Base-by-base conservation (phyloP, 2,329 filamentous ascomycete species). In the Trematosphaeria pertusa region DNA sequence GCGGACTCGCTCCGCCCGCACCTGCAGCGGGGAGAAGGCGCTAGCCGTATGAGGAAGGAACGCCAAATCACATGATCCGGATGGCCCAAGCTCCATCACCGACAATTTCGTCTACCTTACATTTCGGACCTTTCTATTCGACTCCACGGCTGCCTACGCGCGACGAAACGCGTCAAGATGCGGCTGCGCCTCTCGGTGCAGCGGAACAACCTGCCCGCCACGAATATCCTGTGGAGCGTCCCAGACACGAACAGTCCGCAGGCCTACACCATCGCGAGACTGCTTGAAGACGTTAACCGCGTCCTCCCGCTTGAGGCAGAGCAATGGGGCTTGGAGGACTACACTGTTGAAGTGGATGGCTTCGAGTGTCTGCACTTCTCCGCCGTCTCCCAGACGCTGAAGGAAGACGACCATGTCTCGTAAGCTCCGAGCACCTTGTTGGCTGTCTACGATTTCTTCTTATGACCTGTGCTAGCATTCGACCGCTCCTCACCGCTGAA, bases 311-410 rank as follows among this genome's bases (percentile, higher is more conserved):
- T 97, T 0, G 91, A 96, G 74, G 85, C 86, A 46, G 80, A 80
- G 31, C 79, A 91, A 49, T 96, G 91, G 90, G 91, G 90, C 0
- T 74, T 96, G 3, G 92, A 97, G 63, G 90, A 97, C 67, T 97
- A 97, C 70, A 83, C 83, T 7, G 89, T 96, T 21, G 89, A 95
- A 71, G 79, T 96, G 3, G 76, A 73, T 14, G 85, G 82, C 35
- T 97, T 89, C 57, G 93, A 97, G 73, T 94, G 90, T 61, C 74
- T 97, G 46, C 93, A 97, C 73, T 97, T 90, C 62, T 87, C 90
- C 67, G 78, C 82, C 15, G 81, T 96, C 5, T 77, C 79, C 11
- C 80, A 81, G 34, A 77, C 94, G 8, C 76, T 96, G 47, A 87
- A 89, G 58, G 87, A 93, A 40, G 91, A 94, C 43, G 92, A 97